These are phyloP conservation scores for Lactarius sp. DNA, from an alignment of 768 basidiomycete species.

Conservation along the genomic window DNA sequence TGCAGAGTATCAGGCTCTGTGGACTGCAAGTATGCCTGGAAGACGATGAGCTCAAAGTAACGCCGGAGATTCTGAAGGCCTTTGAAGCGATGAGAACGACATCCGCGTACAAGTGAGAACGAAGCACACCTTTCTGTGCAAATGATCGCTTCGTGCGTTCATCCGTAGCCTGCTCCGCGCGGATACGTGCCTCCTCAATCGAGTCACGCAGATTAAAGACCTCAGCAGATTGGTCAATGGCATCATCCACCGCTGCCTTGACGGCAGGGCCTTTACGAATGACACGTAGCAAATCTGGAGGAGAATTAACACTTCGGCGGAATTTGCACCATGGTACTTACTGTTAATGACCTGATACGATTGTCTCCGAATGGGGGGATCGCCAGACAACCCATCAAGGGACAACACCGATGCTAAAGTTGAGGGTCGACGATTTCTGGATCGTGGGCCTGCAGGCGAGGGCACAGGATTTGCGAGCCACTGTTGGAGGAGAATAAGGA, in stretches of 20 bases:
- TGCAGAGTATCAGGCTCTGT: conserved; percentile 74
- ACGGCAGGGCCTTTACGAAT: conserved; percentile 82
- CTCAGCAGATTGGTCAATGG: conserved; percentile 79
- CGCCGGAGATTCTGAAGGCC: conserved; percentile 77
- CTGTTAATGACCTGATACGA: conserved; percentile 91
- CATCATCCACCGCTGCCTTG: conserved; percentile 81
- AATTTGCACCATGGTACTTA: conserved; percentile 34
- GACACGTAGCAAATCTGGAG: conserved; percentile 72
- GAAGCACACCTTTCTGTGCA: conserved; percentile 61
- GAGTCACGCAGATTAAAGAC: conserved; percentile 83
- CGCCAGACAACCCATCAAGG: conserved; percentile 31
- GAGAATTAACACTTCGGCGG: conserved; percentile 15
- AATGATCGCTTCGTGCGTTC: conserved; percentile 60
- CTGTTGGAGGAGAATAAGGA: conserved; percentile 75
- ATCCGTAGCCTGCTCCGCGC: conserved; percentile 73
- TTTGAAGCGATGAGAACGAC: conserved; percentile 28
- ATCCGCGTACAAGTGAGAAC: too few relatives aligned
- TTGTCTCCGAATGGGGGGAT: conserved; percentile 39
- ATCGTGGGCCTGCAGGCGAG: conserved; percentile 38
- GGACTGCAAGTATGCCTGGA: conserved; percentile 85
- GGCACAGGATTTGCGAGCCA: conserved; percentile 55
- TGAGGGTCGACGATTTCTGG: conserved; percentile 41
- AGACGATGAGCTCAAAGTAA: conserved; percentile 82
- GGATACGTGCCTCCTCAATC: conserved; percentile 77
- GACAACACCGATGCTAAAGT: conserved; percentile 36